Conservation (phyloP, 225 moss, liverwort and hornwort species). For the Climacium dendroides region DNA sequence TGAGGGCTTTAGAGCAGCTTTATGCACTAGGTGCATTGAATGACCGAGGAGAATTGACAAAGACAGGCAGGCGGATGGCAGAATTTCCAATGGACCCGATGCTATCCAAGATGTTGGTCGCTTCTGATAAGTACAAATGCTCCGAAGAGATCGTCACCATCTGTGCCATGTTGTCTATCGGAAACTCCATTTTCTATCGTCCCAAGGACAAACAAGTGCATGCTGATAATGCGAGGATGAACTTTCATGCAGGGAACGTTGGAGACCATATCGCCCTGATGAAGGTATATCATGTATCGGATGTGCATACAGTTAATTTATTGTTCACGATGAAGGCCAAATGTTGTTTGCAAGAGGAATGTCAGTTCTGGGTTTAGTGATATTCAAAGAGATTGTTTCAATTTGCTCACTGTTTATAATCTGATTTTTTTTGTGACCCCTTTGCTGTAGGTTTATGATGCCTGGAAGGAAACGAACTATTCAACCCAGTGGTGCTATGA, state of each 20-base stretch:
- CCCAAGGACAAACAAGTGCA: constrained; percentile 98
- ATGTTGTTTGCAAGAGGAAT: neutral
- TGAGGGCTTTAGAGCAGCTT: constrained; percentile 80
- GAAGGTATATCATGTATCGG: constrained; percentile 22
- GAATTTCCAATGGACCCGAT: constrained; percentile 95
- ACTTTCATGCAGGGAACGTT: constrained; percentile 90
- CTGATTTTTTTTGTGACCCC: neutral
- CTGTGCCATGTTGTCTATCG: constrained; percentile 88
- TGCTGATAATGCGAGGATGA: constrained; percentile 98
- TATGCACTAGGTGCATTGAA: constrained; percentile 91
- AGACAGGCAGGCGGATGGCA: constrained; percentile 87
- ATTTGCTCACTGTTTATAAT: neutral
- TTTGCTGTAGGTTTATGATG: constrained; percentile 54
- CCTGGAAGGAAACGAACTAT: constrained; percentile 94
- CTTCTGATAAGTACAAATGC: constrained; percentile 73
- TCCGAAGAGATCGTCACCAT: constrained; percentile 79
- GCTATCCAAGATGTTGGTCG: constrained; percentile 95
- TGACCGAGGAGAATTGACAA: constrained; percentile 84
- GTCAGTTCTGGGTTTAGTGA: neutral
- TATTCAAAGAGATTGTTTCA: neutral
- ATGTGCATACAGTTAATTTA: neutral
- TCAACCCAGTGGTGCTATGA: constrained; percentile 98
- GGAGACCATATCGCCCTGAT: constrained; percentile 92
- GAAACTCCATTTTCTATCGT: constrained; percentile 91
- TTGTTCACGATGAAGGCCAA: neutral